Evolutionary conservation across 192 early-diverging fungal species (phyloP), one percentile per base, ranked within the genome.

Genomic region (Rhizoclosmatium sp.): DNA sequence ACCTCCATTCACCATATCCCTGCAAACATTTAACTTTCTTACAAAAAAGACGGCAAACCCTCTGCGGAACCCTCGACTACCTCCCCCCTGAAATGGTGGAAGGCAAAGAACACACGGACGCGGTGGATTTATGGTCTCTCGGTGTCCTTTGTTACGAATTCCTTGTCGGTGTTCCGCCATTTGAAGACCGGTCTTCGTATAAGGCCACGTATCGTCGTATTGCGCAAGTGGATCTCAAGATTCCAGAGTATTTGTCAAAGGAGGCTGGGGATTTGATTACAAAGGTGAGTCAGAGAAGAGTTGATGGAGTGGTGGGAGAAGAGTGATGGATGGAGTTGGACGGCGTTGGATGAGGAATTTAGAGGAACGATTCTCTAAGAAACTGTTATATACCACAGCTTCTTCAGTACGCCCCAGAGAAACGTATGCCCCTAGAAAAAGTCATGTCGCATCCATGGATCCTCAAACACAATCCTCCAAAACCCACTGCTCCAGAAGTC

Each of bases 41-140:
- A 49, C 2, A 60, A 65, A 62, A 61, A 66, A 92, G 96, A 81
- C 89, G 97, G 66, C 86, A 84, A 58, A 99, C 97, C 0, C 76
- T 97, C 21, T 99, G 97, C 78, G 97, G 97, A 12, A 99, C 97
- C 4, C 83, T 97, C 68, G 97, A 99, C 82, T 99, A 99, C 79
- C 82, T 99, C 51, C 92, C 97, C 4, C 97, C 97, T 16, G 97
- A 99, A 87, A 97, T 98, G 93, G 93, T 99, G 3, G 93, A 97
- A 71, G 95, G 93, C 3, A 84, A 89, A 56, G 88, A 89, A 65
- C 95, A 98, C 82, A 90, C 89, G 45, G 89, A 88, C 39, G 89
- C 88, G 3, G 95, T 97, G 5, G 97, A 99, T 81, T 76, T 97
- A 69, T 99, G 97, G 97, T 92, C 93, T 16, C 82, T 99, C 42